Evolutionary conservation across 495 filamentous ascomycete genomes (phyloP).

Genomic region (Aspergillus coremiiformis): DNA sequence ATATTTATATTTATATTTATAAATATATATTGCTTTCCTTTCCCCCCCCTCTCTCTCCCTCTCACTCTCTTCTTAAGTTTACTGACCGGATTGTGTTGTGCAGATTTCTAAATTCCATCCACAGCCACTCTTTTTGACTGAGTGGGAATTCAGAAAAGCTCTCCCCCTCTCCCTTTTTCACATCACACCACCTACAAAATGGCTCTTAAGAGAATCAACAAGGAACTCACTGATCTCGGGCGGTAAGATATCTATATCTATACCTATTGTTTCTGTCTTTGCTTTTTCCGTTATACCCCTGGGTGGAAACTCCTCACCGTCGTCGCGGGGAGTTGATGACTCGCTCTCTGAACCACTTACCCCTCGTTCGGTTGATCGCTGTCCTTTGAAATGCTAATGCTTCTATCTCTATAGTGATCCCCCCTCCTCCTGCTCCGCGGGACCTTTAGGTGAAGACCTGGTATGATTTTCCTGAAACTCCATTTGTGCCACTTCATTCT

Average conservation of each 20-base stretch:
- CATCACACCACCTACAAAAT: slow-evolving; percentile 50
- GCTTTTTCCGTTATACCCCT: not conserved
- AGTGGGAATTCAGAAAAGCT: slow-evolving; percentile 5
- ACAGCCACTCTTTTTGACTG: slow-evolving; percentile 14
- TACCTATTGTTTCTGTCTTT: not conserved
- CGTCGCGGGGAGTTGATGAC: slow-evolving; percentile 24
- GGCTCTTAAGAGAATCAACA: slow-evolving; percentile 99
- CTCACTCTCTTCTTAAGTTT: not conserved
- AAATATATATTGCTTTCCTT: not conserved
- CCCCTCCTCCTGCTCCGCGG: slow-evolving; percentile 96
- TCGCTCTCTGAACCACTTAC: not conserved
- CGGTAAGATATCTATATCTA: slow-evolving; percentile 56
- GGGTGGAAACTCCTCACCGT: slow-evolving; percentile 14
- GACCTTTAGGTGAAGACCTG: slow-evolving; percentile 93
- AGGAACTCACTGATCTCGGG: slow-evolving; percentile 98
- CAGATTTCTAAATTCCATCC: slow-evolving; percentile 12
- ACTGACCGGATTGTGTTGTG: slow-evolving; percentile 8
- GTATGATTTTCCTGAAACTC: slow-evolving; percentile 50
- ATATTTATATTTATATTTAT: slow-evolving; percentile 1
- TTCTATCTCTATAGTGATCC: slow-evolving; percentile 62
- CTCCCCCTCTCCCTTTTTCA: slow-evolving; percentile 8
- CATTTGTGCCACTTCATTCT: slow-evolving; percentile 1
- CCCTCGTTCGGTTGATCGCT: not conserved
- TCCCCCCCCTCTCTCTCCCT: not conserved
- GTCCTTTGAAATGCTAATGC: not conserved